Evolutionary conservation across 2,329 filamentous ascomycete species (phyloP).

Genomic region (Diplocarpon rosae): DNA sequence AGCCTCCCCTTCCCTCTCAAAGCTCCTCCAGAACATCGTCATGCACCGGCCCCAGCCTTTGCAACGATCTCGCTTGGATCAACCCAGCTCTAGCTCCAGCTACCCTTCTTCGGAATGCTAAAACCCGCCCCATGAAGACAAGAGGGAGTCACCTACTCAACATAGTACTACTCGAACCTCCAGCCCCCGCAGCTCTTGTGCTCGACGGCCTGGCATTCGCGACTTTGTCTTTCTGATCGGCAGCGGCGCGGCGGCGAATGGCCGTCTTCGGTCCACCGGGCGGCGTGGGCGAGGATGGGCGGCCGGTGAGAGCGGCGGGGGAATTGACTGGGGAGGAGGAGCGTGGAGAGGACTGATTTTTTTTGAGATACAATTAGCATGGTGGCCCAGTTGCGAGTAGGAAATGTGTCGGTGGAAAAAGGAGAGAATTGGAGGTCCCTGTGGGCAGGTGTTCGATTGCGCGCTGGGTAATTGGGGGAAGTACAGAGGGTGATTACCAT

Average conservation of each 20-base stretch:
- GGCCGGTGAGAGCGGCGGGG: constrained; percentile 47
- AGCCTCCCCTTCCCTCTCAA: too few relatives aligned
- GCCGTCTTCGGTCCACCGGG: constrained; percentile 92
- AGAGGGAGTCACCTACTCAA: constrained; percentile 55
- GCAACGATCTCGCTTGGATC: too few relatives aligned
- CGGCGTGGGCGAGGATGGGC: constrained; percentile 76
- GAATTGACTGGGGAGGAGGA: constrained; percentile 47
- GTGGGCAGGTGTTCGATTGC: too few relatives aligned
- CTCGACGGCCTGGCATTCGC: constrained; percentile 88
- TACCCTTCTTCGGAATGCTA: too few relatives aligned
- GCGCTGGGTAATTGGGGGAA: not conserved
- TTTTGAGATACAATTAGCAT: not conserved
- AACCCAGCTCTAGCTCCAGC: too few relatives aligned
- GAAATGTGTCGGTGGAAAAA: not conserved
- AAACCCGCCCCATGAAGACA: not conserved
- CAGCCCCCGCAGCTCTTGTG: constrained; percentile 86
- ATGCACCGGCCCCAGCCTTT: too few relatives aligned
- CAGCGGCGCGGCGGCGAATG: constrained; percentile 87
- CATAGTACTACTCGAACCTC: constrained; percentile 88
- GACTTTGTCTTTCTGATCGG: constrained; percentile 94
- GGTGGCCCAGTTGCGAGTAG: not conserved
- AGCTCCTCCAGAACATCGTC: too few relatives aligned
- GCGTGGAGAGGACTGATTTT: constrained; percentile 26
- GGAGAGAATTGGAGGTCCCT: not conserved
- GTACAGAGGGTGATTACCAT: constrained; percentile 13